Base-by-base conservation (phyloP, 2,329 filamentous ascomycete species). In the Exophiala sp. region DNA sequence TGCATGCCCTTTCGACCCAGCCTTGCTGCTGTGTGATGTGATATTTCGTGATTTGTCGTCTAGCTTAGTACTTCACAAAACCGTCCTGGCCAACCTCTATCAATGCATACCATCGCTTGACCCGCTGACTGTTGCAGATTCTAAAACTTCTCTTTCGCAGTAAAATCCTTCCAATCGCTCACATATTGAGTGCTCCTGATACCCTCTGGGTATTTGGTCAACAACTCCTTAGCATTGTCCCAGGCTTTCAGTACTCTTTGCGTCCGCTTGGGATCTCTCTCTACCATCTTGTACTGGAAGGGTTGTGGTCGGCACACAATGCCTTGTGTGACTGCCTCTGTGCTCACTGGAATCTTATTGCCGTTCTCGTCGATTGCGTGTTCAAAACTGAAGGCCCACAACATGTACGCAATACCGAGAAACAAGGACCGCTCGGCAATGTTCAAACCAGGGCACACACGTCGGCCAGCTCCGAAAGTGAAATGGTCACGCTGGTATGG, bases 391-490 rank as follows among this genome's bases (percentile, higher is more conserved):
- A 54, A 57, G 3, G 14, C 51, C 16, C 38, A 42, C 3, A 57
- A 41, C 73, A 83, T 79, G 21, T 79, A 68, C 0, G 77, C 75
- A 54, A 83, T 79, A 14, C 79, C 80, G 52, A 82, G 77, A 60
- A 81, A 60, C 66, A 75, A 47, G 65, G 64, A 65, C n/a, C 66
- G 65, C 0, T 55, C 54, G 1, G 66, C 68, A 33, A 72, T 63
- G 52, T 63, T n/a, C 12, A 39, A 16, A 14, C 66, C 65, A 2
- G 66, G 63, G 47, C 66, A 68, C 40, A 68, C 57, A 8, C 66
- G 57, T 6, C 79, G 68, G 0, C 81, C 80, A 61, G 81, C 82
- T 0, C 76, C 81, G 56, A 83, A 79, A 51, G 75, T 78, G 0
- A 81, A 63, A 45, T 67, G 62, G 29, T 66, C 61, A 14, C 63